phyloP scores from a whole-genome alignment of 768 basidiomycete species.

The Galerina marginata region DNA sequence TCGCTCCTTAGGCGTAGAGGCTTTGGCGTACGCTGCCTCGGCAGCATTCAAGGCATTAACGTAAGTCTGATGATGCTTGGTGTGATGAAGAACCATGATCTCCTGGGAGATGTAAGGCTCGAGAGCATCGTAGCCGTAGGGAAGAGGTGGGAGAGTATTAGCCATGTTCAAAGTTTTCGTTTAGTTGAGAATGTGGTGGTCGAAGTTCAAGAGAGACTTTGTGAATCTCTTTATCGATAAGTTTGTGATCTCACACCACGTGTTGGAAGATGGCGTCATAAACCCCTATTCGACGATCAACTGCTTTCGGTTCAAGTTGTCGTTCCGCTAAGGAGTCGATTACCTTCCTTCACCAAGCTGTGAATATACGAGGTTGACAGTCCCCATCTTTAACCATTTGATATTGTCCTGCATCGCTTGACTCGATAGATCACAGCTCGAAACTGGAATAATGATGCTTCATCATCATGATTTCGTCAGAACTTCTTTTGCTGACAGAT shows the following conservation, averaged over 20 bases:
- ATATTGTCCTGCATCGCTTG: too few relatives aligned
- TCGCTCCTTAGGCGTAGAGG: constrained; percentile 73
- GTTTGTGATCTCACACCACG: constrained; percentile 20
- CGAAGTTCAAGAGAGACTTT: not conserved
- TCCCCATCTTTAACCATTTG: too few relatives aligned
- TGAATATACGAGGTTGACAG: too few relatives aligned
- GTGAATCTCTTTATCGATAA: constrained; percentile 9
- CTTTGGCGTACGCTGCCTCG: constrained; percentile 74
- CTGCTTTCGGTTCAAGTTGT: too few relatives aligned
- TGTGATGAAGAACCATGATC: constrained; percentile 96
- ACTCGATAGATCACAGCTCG: too few relatives aligned
- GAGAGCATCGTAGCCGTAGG: constrained; percentile 86
- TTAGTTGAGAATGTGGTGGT: constrained; percentile 8
- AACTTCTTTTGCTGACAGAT: too few relatives aligned
- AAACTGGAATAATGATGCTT: not conserved
- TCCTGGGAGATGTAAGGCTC: constrained; percentile 91
- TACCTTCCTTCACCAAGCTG: too few relatives aligned
- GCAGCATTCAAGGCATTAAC: constrained; percentile 92
- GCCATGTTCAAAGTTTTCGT: constrained; percentile 33
- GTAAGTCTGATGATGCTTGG: constrained; percentile 95
- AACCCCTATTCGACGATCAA: too few relatives aligned
- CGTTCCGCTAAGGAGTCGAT: too few relatives aligned
- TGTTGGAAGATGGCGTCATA: not conserved
- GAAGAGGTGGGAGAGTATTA: constrained; percentile 72
- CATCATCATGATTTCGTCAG: too few relatives aligned